Evolutionary conservation across 805 yeast genomes (phyloP), one percentile per base, ranked within the genome.

Genomic region (Torulaspora indica): DNA sequence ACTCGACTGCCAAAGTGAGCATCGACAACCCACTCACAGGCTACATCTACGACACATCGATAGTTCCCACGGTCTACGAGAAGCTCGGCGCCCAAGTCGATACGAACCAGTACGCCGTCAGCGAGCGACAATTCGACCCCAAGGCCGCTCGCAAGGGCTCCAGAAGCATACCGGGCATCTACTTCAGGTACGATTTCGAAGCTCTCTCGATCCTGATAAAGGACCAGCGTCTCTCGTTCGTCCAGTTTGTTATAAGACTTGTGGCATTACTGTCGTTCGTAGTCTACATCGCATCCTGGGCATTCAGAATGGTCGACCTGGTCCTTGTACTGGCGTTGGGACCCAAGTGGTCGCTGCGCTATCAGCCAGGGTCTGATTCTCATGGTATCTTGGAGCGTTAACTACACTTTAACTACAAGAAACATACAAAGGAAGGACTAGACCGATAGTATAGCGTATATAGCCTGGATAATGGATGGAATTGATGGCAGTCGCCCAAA

Each of bases 231-330:
- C 71, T 91, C 32, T 74, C 91, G 3, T 91, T 91, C 60, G 60
- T 79, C 33, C 86, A 82, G 55, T 91, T 91, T 64, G 67, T 88
- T 7, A 78, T 88, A 8, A 76, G 90, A 52, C 66, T 90, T 38
- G 82, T 84, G 6, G 90, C 95, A 2, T 82, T 91, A 10, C 60
- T 82, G 15, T 95, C 97, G 10, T 96, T 97, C 9, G 65, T 88
- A 10, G 70, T 85, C 45, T 79, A 88, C 18, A 67, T 79, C 32
- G 82, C 82, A 0, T 76, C 82, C 13, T 87, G 89, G 80, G 32
- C 73, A 2, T 85, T 77, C 63, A 73, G 75, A 53, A 60, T 75
- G 4, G 58, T 74, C 18, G 95, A 85, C 53, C 74, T 72, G 53
- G 32, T 75, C n/a, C 57, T 83, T 28, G 56, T 70, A 5, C n/a